Conservation (phyloP, 768 basidiomycete species). For the Hygrophoropsis aurantiaca region DNA sequence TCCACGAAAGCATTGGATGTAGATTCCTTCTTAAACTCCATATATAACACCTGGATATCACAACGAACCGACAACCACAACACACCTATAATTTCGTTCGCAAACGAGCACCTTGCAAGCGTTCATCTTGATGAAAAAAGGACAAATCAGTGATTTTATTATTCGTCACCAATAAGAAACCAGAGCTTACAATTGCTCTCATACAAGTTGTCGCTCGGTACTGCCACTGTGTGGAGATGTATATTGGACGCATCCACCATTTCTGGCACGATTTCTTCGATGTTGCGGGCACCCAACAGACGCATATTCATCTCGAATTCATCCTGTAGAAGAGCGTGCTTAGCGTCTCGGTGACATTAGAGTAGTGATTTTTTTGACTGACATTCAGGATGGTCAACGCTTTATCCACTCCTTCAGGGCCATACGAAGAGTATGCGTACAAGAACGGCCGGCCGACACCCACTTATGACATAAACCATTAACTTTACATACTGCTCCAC, state of each 20-base stretch:
- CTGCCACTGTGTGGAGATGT: constrained; percentile 59
- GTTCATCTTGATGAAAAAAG: constrained; percentile 34
- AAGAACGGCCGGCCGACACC: constrained; percentile 86
- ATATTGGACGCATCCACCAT: constrained; percentile 89
- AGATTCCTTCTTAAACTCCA: too few relatives aligned
- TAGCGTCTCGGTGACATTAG: neutral
- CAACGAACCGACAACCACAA: too few relatives aligned
- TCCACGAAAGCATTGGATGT: too few relatives aligned
- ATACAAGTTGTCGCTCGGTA: constrained; percentile 76
- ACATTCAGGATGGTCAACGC: constrained; percentile 79
- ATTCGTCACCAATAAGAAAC: constrained; percentile 2
- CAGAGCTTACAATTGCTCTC: constrained; percentile 72
- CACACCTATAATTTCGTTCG: constrained; percentile 38
- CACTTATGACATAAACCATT: constrained; percentile 37
- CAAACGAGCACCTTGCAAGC: constrained; percentile 42
- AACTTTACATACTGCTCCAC: neutral
- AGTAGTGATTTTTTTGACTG: constrained; percentile 14
- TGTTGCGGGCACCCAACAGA: constrained; percentile 77
- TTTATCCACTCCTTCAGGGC: constrained; percentile 80
- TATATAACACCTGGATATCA: too few relatives aligned
- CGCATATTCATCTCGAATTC: constrained; percentile 99
- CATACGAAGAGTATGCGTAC: constrained; percentile 89
- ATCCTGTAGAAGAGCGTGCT: constrained; percentile 52
- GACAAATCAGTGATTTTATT: constrained; percentile 6
- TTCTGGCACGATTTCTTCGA: constrained; percentile 77